Percentiles rank a stretch among this genome's conserved stretches.
phyloP scores from a whole-genome alignment of 805 yeast genomes.

The Cyberlindnera mrakii region DNA sequence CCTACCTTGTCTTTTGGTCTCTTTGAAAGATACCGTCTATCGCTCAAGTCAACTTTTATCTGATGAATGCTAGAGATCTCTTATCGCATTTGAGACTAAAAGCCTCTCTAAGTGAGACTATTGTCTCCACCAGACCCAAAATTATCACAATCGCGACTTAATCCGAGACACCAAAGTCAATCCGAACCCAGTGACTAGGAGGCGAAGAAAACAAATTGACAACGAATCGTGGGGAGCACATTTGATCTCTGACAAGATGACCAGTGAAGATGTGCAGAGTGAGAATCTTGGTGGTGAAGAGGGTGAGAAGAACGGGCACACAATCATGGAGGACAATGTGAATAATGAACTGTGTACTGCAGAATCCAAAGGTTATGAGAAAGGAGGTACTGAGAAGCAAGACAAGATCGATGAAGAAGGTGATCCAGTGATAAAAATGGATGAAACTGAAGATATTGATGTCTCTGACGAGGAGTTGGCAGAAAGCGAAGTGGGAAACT shows the following conservation, averaged over 20 bases:
- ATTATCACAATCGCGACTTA: too few relatives aligned
- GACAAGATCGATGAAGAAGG: not conserved
- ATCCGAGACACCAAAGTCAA: too few relatives aligned
- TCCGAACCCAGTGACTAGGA: not conserved
- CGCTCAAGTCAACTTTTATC: too few relatives aligned
- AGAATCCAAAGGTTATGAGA: too few relatives aligned
- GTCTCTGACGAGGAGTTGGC: constrained; percentile 1
- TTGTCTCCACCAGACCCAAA: too few relatives aligned
- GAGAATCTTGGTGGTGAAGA: not conserved
- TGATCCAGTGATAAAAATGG: not conserved
- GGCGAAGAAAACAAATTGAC: not conserved
- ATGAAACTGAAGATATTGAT: not conserved
- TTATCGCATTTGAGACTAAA: too few relatives aligned
- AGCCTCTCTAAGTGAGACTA: too few relatives aligned
- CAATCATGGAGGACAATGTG: not conserved
- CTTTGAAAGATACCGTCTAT: too few relatives aligned
- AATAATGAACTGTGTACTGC: too few relatives aligned
- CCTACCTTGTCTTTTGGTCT: too few relatives aligned
- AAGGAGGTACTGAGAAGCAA: too few relatives aligned
- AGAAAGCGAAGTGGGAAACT: not conserved
- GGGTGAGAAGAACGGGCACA: not conserved
- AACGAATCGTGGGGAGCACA: not conserved
- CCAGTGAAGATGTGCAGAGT: not conserved
- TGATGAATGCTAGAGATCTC: too few relatives aligned
- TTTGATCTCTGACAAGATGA: not conserved